Evolutionary conservation across 352 stramenopile genomes (phyloP), one percentile per base, ranked within the genome.

Genomic region (Globisporangium cystogenes): DNA sequence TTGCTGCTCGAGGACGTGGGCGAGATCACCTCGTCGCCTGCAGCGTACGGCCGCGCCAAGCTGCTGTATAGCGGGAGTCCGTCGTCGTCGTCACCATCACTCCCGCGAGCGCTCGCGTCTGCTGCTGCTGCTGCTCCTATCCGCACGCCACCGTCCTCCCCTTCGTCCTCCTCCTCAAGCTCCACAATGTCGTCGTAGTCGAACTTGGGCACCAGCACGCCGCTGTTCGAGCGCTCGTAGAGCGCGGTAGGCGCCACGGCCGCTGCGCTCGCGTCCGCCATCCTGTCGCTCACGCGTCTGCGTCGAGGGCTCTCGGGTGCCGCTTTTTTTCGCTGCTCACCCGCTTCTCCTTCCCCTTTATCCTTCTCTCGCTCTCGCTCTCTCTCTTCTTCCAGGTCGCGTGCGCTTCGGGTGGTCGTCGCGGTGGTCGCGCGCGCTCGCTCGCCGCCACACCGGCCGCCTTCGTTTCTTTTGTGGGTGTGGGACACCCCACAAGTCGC

Each of bases 1-100:
- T 83, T 80, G 57, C 72, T 86, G 36, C 74, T 83, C 20, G 74
- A 83, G 0, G 74, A 86, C 12, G 74, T 82, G 16, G 74, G 70
- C 43, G 74, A 86, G 45, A 70, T 67, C 41, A 65, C 48, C 51
- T 62, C 56, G 36, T 56, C 56, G 1, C 55, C 35, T 16, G 31
- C 20, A 0, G 47, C 42, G 15, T 48, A 56, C 40, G 55, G 35
- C 6, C 48, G 48, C 27, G 56, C 36, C 36, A 62, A 55, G 33
- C 42, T 40, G 37, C 49, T 57, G 16, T 57, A 57, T 51, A 55
- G 47, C 24, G 41, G 55, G 42, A 57, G 15, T 18, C 39, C 48
- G 37, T 53, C 43, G 8, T 45, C 41, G 1, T 45, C 31, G 16
- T 57, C 29, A 12, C 43, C 31, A 23, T 51, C 31, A 8, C 47